phyloP scores from a whole-genome alignment of 495 filamentous ascomycete genomes.

The Geoglossum glabrum region DNA sequence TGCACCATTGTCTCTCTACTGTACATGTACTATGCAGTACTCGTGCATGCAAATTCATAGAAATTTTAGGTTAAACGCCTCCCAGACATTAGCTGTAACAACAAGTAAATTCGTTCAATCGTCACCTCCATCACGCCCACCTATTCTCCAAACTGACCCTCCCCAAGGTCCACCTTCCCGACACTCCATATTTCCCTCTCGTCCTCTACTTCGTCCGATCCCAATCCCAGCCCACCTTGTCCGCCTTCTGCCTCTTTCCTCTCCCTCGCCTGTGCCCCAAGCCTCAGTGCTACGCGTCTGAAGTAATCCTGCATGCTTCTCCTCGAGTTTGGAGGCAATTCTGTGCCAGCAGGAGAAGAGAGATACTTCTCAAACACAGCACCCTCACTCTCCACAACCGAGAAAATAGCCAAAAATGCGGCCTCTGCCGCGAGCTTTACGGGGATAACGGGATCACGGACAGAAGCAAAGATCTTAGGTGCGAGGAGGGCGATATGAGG shows the following conservation, averaged over 20 bases:
- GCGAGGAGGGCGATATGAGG: constrained; percentile 63
- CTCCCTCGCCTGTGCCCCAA: constrained; percentile 70
- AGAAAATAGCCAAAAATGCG: constrained; percentile 85
- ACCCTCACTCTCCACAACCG: constrained; percentile 65
- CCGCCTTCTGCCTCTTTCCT: constrained; percentile 79
- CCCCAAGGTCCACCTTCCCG: constrained; percentile 71
- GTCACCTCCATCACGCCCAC: too few relatives aligned
- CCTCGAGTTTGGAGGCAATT: constrained; percentile 48
- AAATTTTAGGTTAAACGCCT: too few relatives aligned
- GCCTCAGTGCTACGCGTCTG: constrained; percentile 67
- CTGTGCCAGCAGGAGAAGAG: constrained; percentile 33
- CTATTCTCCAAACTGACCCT: constrained; percentile 29
- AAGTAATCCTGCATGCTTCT: constrained; percentile 95
- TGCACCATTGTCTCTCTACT: too few relatives aligned
- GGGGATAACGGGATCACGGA: constrained; percentile 86
- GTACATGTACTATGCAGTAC: too few relatives aligned
- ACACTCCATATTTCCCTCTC: constrained; percentile 91
- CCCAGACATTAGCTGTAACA: too few relatives aligned
- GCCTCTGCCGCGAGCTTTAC: constrained; percentile 91
- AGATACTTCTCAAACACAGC: constrained; percentile 89
- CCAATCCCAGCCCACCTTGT: constrained; percentile 61
- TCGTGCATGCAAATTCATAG: too few relatives aligned
- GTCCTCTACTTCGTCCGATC: constrained; percentile 80
- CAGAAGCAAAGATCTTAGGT: constrained; percentile 69
- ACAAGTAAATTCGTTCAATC: too few relatives aligned